phyloP scores from a whole-genome alignment of 2,329 filamentous ascomycete genomes.

The Cyphellophora europaea region DNA sequence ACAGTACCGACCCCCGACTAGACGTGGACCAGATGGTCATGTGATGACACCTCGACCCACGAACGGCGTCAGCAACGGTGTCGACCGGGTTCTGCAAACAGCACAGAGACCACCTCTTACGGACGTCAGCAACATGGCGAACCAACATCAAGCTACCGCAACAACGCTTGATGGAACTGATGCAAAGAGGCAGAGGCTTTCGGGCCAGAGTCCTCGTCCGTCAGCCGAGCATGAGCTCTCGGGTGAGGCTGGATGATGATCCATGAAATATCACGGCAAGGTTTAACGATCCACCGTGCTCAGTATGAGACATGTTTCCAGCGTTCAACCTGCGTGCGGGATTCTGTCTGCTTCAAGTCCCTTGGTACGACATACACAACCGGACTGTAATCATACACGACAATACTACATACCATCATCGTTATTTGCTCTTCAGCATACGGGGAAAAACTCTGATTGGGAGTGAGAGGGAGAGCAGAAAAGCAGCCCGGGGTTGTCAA shows the following conservation, averaged over 20 bases:
- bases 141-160: slow-evolving; percentile 12
- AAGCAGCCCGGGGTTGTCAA: too few relatives aligned
- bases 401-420: too few relatives aligned
- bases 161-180: slow-evolving; percentile 13
- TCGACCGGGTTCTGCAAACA: slow-evolving; percentile 8
- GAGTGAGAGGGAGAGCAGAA: too few relatives aligned
- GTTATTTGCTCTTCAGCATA: too few relatives aligned
- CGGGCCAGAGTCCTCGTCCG: not conserved
- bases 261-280: too few relatives aligned
- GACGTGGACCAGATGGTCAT: slow-evolving; percentile 26
- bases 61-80: slow-evolving; percentile 14
- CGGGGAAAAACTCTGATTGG: too few relatives aligned
- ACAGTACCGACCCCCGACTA: slow-evolving; percentile 35
- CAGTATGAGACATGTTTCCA: too few relatives aligned
- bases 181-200: slow-evolving; percentile 16
- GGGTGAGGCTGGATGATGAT: not conserved
- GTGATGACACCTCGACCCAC: slow-evolving; percentile 12
- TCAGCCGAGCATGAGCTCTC: not conserved
- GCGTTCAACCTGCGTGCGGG: too few relatives aligned
- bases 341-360: too few relatives aligned
- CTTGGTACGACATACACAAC: too few relatives aligned
- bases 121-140: slow-evolving; percentile 34
- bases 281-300: too few relatives aligned
- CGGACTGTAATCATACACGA: too few relatives aligned
- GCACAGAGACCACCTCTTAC: slow-evolving; percentile 32